Percentiles rank a stretch among this genome's conserved stretches.
phyloP scores from a whole-genome alignment of 2,329 filamentous ascomycete genomes.

The Ceratocystis colombiana region DNA sequence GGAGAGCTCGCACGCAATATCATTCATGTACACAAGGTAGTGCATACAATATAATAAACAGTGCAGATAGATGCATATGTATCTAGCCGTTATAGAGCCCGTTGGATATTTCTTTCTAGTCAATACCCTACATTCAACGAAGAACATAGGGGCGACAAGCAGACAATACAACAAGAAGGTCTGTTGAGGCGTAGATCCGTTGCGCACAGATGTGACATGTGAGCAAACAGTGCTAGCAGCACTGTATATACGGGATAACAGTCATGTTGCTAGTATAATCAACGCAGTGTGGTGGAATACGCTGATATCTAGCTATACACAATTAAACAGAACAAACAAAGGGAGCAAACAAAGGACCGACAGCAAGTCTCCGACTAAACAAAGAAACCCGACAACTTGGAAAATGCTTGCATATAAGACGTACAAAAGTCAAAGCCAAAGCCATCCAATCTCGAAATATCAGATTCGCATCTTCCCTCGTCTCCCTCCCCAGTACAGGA shows the following conservation, averaged over 20 bases:
- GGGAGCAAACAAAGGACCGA: neutral
- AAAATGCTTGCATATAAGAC: conserved; percentile 10
- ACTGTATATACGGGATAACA: neutral
- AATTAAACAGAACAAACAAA: neutral
- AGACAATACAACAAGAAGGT: conserved; percentile 2
- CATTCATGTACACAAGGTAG: too few relatives aligned
- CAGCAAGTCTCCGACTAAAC: neutral
- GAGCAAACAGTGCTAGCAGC: neutral
- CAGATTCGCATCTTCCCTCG: neutral
- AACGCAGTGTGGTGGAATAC: neutral
- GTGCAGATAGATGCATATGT: too few relatives aligned
- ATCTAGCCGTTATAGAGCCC: too few relatives aligned
- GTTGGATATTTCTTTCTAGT: too few relatives aligned
- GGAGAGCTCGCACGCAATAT: too few relatives aligned
- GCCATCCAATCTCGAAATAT: conserved; percentile 10
- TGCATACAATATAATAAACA: too few relatives aligned
- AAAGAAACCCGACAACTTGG: neutral
- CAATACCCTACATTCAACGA: too few relatives aligned
- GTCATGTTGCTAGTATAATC: too few relatives aligned
- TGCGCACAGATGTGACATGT: neutral
- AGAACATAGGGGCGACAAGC: neutral
- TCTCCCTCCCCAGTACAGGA: too few relatives aligned
- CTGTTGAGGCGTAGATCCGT: neutral
- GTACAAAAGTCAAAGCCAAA: neutral
- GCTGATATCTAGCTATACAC: neutral